phyloP scores from a whole-genome alignment of 106 monocot genomes.

The Amphibolis antarctica region DNA sequence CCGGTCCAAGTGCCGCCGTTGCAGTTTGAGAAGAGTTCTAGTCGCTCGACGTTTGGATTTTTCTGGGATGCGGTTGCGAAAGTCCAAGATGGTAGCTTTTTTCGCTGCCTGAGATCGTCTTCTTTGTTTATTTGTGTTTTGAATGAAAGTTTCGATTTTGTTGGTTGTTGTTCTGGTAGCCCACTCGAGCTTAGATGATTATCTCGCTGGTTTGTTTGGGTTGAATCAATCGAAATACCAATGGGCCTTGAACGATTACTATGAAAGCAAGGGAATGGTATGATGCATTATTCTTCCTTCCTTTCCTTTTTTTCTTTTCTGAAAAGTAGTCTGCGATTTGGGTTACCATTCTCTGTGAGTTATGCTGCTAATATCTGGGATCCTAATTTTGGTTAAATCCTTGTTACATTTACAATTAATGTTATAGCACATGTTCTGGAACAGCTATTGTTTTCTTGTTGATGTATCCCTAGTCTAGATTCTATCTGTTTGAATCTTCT shows the following conservation, averaged over 20 bases:
- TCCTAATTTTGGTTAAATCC: too few relatives aligned
- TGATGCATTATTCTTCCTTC: slow-evolving; percentile 1
- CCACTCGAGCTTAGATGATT: slow-evolving; percentile 78
- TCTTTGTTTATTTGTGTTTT: too few relatives aligned
- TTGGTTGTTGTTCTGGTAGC: slow-evolving; percentile 24
- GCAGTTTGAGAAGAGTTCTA: slow-evolving; percentile 49
- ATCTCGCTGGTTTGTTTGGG: slow-evolving; percentile 71
- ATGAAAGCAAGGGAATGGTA: slow-evolving; percentile 48
- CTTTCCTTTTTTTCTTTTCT: background rate
- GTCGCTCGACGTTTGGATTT: slow-evolving; percentile 32
- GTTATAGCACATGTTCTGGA: too few relatives aligned
- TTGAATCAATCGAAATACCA: slow-evolving; percentile 86
- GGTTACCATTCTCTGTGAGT: too few relatives aligned
- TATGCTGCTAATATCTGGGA: too few relatives aligned
- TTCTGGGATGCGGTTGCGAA: slow-evolving; percentile 73
- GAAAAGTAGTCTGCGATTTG: too few relatives aligned
- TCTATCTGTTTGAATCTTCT: too few relatives aligned
- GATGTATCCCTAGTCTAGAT: too few relatives aligned
- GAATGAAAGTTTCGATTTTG: too few relatives aligned
- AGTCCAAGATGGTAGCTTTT: slow-evolving; percentile 64
- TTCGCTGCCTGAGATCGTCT: too few relatives aligned
- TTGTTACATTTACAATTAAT: too few relatives aligned
- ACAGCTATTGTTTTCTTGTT: too few relatives aligned
- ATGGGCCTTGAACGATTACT: slow-evolving; percentile 88
- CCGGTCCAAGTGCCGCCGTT: slow-evolving; percentile 69